A percentile compares a stretch with the other conserved stretches of the same genome.
These are phyloP conservation scores for Calocera cornea DNA, from an alignment of 768 basidiomycete genomes.

Conservation along the genomic window DNA sequence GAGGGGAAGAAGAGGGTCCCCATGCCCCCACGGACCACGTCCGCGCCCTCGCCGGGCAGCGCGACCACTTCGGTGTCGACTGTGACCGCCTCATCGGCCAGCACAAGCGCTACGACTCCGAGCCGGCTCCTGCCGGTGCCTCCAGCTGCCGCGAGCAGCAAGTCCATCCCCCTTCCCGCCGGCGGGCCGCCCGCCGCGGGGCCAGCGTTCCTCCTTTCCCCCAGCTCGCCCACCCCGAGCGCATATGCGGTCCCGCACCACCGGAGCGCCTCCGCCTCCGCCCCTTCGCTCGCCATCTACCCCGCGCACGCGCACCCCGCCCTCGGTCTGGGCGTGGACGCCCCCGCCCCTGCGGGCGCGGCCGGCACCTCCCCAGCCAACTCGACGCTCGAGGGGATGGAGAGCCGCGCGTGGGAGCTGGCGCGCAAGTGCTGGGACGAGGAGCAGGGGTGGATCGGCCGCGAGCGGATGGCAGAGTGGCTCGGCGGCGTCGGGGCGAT, in stretches of 20 bases:
- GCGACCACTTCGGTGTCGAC: not conserved
- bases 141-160: not conserved
- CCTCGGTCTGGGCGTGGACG: no score
- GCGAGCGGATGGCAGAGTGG: slow-evolving; percentile 94
- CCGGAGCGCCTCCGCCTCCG: slow-evolving; percentile 27
- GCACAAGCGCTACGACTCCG: not conserved
- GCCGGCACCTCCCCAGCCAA: not conserved
- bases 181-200: not conserved
- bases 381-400: slow-evolving; percentile 15
- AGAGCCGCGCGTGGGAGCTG: slow-evolving; percentile 45
- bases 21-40: not conserved
- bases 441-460: slow-evolving; percentile 67
- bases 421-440: slow-evolving; percentile 74
- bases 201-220: not conserved
- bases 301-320: not conserved
- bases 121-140: not conserved
- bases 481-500: slow-evolving; percentile 67
- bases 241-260: slow-evolving; percentile 13
- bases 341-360: not conserved
- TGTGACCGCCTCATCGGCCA: not conserved
- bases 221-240: not conserved
- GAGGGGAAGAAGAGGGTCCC: not conserved
- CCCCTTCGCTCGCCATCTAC: slow-evolving; percentile 26
- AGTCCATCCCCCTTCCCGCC: not conserved
- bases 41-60: not conserved